phyloP scores from a whole-genome alignment of 805 yeast genomes.

The Candida ascalaphidarum region DNA sequence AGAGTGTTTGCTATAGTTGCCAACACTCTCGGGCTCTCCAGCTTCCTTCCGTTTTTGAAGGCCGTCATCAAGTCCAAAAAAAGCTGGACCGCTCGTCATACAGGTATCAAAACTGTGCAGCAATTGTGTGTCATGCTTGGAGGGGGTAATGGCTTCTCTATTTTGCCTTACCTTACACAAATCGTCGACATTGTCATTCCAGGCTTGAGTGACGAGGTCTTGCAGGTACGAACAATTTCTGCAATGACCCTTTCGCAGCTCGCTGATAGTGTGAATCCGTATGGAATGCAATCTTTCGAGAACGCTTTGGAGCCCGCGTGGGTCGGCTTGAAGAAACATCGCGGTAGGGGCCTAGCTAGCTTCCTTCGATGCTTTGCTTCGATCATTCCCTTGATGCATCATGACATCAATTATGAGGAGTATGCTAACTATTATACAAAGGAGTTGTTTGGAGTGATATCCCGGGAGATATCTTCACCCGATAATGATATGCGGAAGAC shows the following conservation, averaged over 20 bases:
- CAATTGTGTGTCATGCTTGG: constrained; percentile 67
- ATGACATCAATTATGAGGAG: constrained; percentile 44
- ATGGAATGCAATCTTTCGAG: constrained; percentile 87
- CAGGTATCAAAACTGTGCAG: constrained; percentile 72
- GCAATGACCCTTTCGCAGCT: constrained; percentile 66
- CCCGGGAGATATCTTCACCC: constrained; percentile 69
- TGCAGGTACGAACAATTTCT: constrained; percentile 58
- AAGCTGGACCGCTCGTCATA: constrained; percentile 76
- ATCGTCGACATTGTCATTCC: constrained; percentile 54
- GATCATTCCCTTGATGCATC: constrained; percentile 77
- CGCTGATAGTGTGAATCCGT: constrained; percentile 79
- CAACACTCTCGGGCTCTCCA: constrained; percentile 63
- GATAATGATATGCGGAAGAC: constrained; percentile 83
- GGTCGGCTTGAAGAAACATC: constrained; percentile 66
- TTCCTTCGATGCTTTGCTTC: constrained; percentile 72
- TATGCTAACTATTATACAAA: constrained; percentile 69
- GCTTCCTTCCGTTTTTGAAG: constrained; percentile 67
- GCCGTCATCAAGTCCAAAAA: constrained; percentile 74
- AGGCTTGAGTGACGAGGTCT: constrained; percentile 58
- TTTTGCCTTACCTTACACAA: constrained; percentile 64
- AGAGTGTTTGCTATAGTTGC: constrained; percentile 81
- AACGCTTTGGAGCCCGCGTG: constrained; percentile 65
- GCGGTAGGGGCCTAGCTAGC: constrained; percentile 72
- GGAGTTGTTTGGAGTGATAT: constrained; percentile 59
- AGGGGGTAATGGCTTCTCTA: constrained; percentile 40